Evolutionary conservation across 2,329 filamentous ascomycete genomes (phyloP), one percentile per base, ranked within the genome.

Genomic region (Whalleya microplaca): DNA sequence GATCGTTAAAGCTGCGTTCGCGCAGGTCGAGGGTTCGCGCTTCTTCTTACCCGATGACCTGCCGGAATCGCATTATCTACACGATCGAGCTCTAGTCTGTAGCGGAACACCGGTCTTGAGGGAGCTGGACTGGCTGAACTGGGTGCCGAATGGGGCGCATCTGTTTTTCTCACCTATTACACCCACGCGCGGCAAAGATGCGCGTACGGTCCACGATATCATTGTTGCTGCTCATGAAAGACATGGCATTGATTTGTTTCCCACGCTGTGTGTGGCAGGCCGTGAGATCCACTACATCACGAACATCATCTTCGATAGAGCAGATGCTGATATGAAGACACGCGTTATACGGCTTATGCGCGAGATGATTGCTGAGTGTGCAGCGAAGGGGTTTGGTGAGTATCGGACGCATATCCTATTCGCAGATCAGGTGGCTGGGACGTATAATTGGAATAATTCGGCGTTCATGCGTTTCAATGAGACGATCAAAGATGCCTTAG

Each of bases 261-360:
- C 76, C 2, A 79, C 78, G 1, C 80, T 84, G 48, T 76, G 75
- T 45, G 75, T 84, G 4, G 79, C 79, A 9, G 75, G 78, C 58
- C 73, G 81, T 10, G 80, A 84, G 67, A 83, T 84, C 74, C 81
- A 84, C 65, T 78, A 83, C 64, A 83, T 84, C 55, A 76, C 82
- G 2, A 80, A 79, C 55, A 78, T 84, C 42, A 74, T 83, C 14
- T 84, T 80, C 64, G 75, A 84, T 57, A 72, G 76, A 4, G 72
- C 73, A 40, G 72, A 79, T 32, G 61, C 71, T 0, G 72, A 76
- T 1, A 62, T 67, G 45, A 74, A 78, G 60, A 49, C 32, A 55
- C 69, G 61, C n/a, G 63, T 58, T 4, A 21, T 65, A 12, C 47
- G 42, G 9, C 52, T 62, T 10, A 66, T 75, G 59, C 59, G 69